Percentiles rank a stretch among this genome's conserved stretches.
Conservation (phyloP, 2,329 filamentous ascomycete species). For the Alternaria sp. region DNA sequence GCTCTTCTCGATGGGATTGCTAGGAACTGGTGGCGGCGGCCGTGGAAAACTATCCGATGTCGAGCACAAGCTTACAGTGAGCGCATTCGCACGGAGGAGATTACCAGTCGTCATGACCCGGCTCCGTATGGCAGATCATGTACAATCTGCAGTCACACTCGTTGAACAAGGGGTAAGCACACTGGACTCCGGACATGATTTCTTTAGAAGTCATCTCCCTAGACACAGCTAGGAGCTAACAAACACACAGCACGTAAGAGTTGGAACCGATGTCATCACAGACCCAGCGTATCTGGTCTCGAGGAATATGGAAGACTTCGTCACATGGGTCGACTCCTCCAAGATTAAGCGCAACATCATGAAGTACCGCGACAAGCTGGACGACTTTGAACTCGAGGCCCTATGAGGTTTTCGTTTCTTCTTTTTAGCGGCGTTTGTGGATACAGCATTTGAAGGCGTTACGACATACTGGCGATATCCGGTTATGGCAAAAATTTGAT, state of each 20-base stretch:
- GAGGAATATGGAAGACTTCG: slow-evolving; percentile 89
- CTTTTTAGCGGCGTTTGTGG: slow-evolving; percentile 30
- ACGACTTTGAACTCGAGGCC: slow-evolving; percentile 82
- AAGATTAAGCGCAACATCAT: slow-evolving; percentile 98
- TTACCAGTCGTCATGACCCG: slow-evolving; percentile 91
- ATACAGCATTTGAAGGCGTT: slow-evolving; percentile 27
- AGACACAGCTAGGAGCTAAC: not conserved
- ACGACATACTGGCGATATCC: slow-evolving; percentile 19
- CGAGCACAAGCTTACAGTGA: slow-evolving; percentile 87
- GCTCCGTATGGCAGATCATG: slow-evolving; percentile 87
- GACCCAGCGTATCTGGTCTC: slow-evolving; percentile 91
- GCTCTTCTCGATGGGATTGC: slow-evolving; percentile 88
- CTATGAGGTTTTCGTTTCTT: slow-evolving; percentile 15
- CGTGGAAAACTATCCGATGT: slow-evolving; percentile 71
- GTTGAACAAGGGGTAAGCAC: slow-evolving; percentile 76
- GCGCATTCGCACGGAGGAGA: slow-evolving; percentile 81
- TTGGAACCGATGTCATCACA: slow-evolving; percentile 87
- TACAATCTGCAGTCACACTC: slow-evolving; percentile 79
- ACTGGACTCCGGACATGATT: not conserved
- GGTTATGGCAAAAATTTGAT: not conserved
- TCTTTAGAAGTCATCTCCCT: fast-evolving
- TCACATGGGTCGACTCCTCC: slow-evolving; percentile 93
- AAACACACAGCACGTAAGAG: slow-evolving; percentile 70
- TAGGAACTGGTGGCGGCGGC: slow-evolving; percentile 69
- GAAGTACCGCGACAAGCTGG: slow-evolving; percentile 91